Base-by-base conservation (phyloP, 2,329 filamentous ascomycete genomes). In the Scedosporium minutisporum region DNA sequence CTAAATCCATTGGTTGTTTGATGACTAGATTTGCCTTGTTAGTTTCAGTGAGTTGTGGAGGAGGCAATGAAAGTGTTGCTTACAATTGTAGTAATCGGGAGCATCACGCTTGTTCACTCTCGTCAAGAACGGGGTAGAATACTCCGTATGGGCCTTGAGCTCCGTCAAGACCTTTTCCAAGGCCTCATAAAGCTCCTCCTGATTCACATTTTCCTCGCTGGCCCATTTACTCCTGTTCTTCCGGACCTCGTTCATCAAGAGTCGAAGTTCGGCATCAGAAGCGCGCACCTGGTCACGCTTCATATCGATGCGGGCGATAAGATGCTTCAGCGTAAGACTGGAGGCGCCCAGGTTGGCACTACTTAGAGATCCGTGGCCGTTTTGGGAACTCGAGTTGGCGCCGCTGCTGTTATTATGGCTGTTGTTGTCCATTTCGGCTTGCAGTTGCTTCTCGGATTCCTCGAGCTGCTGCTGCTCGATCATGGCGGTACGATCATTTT, bases 141-240 rank as follows among this genome's bases (percentile, higher is more conserved):
- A 96, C 74, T 99, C 95, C 1, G 92, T 96, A 78, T 96, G 93
- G 42, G 95, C 95, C 75, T 97, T 97, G 63, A 99, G 85, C 74
- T 97, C 93, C 71, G 93, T 96, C 70, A 99, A 81, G 61, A 99
- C 95, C 77, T 97, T 97, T 74, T 99, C 95, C 14, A 95, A 82
- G 10, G 95, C 91, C 77, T 99, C 95, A 72, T 99, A 99, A 5
- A 99, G 82, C 75, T 99, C 95, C 75, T 99, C 95, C 75, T 99
- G 95, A 64, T 95, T 93, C 65, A 99, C 89, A 68, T 96, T 95
- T 69, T 99, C 95, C 74, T 97, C 95, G 73, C 90, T 97, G 3
- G 95, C 93, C 95, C 95, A 99, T 77, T 99, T 99, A 75, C 93
- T 97, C 69, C 95, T 84, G 69, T 97, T 97, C 75, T 97, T 99